phyloP scores from a whole-genome alignment of 345 rosid species.

The Jatropha curcas region DNA sequence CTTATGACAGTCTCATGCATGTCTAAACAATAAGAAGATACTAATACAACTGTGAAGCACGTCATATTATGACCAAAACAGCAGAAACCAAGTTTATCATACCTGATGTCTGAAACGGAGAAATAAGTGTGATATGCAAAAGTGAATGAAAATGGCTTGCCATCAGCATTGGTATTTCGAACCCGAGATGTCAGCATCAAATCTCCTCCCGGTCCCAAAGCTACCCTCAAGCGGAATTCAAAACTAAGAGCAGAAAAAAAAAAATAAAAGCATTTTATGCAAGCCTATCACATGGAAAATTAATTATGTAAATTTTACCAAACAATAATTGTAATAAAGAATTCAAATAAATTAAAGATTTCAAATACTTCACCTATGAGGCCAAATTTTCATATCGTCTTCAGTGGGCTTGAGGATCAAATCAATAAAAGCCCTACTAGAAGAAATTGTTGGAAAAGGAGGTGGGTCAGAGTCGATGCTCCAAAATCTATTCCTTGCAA shows the following conservation, averaged over 20 bases:
- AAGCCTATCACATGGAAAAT: neutral
- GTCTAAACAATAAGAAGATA: neutral
- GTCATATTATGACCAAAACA: neutral
- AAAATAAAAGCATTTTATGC: neutral
- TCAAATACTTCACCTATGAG: slow-evolving; percentile 56
- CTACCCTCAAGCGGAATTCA: slow-evolving; percentile 87
- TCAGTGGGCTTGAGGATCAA: slow-evolving; percentile 78
- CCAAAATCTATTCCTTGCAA: slow-evolving; percentile 93
- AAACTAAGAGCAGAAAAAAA: slow-evolving; percentile 44
- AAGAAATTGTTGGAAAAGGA: slow-evolving; percentile 56
- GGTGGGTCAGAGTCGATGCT: slow-evolving; percentile 71
- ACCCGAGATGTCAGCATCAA: slow-evolving; percentile 82
- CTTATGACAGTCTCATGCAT: neutral
- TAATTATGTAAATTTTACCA: neutral
- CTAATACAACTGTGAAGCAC: neutral
- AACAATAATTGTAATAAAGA: neutral
- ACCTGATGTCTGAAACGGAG: slow-evolving; percentile 96
- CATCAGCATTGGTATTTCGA: slow-evolving; percentile 78
- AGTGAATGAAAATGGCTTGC: slow-evolving; percentile 85
- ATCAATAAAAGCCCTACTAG: slow-evolving; percentile 55
- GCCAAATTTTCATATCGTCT: slow-evolving; percentile 86
- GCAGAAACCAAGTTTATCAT: neutral
- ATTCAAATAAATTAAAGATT: neutral
- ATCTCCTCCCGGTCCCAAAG: slow-evolving; percentile 79
- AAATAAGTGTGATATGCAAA: slow-evolving; percentile 96